Conservation (phyloP, 352 stramenopile genomes). For the Globisporangium radiosum region DNA sequence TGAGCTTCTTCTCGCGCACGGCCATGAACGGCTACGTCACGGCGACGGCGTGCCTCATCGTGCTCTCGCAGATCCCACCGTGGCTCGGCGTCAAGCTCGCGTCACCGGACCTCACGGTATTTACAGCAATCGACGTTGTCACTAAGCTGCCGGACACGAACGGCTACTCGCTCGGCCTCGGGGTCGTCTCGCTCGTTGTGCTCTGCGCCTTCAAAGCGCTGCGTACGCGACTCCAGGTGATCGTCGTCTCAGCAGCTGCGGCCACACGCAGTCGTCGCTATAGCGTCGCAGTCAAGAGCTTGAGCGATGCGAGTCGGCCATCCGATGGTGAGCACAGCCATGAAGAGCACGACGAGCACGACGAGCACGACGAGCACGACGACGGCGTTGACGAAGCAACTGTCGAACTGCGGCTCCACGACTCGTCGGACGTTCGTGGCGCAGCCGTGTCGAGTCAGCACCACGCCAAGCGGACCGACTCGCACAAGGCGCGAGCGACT, state of each 20-base stretch:
- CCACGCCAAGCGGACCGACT: not conserved
- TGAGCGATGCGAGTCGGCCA: not conserved
- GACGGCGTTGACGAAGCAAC: not conserved
- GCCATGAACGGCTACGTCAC: conserved; percentile 74
- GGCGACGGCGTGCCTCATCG: conserved; percentile 55
- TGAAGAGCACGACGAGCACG: not conserved
- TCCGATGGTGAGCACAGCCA: no score
- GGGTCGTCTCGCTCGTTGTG: conserved; percentile 39
- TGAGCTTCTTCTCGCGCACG: conserved; percentile 67
- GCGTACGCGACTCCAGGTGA: conserved; percentile 11
- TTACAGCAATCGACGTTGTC: conserved; percentile 51
- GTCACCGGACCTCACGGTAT: conserved; percentile 37
- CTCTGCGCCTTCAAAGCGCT: conserved; percentile 32
- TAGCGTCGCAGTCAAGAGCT: not conserved
- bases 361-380: not conserved
- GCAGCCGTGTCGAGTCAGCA: not conserved
- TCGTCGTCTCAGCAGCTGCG: not conserved
- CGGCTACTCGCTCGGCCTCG: conserved; percentile 39
- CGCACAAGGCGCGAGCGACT: not conserved
- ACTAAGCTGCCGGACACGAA: conserved; percentile 43
- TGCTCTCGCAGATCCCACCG: conserved; percentile 51
- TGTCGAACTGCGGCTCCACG: conserved; percentile 9
- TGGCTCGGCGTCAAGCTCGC: conserved; percentile 54
- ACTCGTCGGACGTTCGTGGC: not conserved
- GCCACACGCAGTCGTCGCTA: not conserved